Percentiles rank a stretch among this genome's conserved stretches.
Evolutionary conservation across 352 stramenopile genomes (phyloP).

Genomic region (Phytophthora ohioensis): DNA sequence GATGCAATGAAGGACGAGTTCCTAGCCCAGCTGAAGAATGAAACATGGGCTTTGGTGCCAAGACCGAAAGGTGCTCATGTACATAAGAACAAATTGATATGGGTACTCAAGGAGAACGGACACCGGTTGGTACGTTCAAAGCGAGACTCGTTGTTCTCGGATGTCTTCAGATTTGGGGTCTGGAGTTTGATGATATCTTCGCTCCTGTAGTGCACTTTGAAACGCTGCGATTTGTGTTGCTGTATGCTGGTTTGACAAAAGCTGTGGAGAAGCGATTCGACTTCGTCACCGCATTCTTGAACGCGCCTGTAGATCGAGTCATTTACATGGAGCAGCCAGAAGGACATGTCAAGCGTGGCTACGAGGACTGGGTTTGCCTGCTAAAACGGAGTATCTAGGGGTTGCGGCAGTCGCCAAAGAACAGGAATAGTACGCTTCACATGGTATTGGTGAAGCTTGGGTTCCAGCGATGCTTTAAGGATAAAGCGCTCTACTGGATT

Average conservation of each 20-base stretch:
- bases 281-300: not conserved
- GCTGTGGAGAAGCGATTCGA: conserved; percentile 5
- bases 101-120: conserved; percentile 17
- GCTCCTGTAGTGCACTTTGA: not conserved
- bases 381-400: no score
- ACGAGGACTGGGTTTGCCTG: no score
- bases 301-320: no score
- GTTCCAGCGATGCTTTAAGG: no score
- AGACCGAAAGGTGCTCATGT: not conserved
- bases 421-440: no score
- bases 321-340: no score
- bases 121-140: conserved; percentile 8
- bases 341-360: no score
- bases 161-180: no score
- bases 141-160: conserved; percentile 1
- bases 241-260: conserved; percentile 1
- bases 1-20: conserved; percentile 14
- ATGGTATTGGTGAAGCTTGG: no score
- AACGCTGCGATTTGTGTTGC: not conserved
- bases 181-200: no score
- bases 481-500: no score
- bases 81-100: conserved; percentile 15
- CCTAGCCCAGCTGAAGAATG: conserved; percentile 11
- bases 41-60: not conserved
- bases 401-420: no score